Conservation (phyloP, 192 early-diverging fungal species). For the Helicostylum pulchrum region DNA sequence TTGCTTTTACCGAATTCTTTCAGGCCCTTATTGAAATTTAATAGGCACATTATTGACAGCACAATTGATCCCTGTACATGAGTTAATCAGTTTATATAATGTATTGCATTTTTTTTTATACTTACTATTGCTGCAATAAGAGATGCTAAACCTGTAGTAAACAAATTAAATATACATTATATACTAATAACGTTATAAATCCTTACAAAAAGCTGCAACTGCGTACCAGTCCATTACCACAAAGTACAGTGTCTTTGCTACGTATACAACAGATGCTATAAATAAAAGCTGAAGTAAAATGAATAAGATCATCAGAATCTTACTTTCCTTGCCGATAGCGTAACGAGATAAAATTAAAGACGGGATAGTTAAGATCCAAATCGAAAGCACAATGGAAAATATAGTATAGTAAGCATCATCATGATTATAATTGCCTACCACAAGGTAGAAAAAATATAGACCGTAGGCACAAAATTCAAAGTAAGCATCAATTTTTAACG, state of each 20-base stretch:
- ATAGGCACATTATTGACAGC: not conserved
- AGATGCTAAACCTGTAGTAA: too few relatives aligned
- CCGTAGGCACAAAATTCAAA: not conserved
- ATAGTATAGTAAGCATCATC: too few relatives aligned
- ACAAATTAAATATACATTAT: too few relatives aligned
- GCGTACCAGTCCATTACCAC: too few relatives aligned
- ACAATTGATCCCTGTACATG: not conserved
- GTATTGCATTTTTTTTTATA: too few relatives aligned
- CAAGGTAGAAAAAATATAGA: too few relatives aligned
- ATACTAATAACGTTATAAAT: too few relatives aligned
- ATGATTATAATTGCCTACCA: too few relatives aligned
- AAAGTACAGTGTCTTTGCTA: too few relatives aligned
- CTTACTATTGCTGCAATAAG: too few relatives aligned
- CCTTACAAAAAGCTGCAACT: too few relatives aligned
- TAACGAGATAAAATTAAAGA: not conserved
- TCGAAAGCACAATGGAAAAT: not conserved
- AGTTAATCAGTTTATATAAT: too few relatives aligned
- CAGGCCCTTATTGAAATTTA: not conserved
- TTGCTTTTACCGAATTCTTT: not conserved
- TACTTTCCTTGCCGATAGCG: not conserved
- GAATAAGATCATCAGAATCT: conserved; percentile 1
- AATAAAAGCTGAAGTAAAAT: not conserved
- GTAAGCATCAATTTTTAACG: conserved; percentile 18
- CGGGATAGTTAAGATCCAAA: not conserved
- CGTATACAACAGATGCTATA: not conserved